Conservation (phyloP, 179 eudicot genomes). For the Nepenthes alata region DNA sequence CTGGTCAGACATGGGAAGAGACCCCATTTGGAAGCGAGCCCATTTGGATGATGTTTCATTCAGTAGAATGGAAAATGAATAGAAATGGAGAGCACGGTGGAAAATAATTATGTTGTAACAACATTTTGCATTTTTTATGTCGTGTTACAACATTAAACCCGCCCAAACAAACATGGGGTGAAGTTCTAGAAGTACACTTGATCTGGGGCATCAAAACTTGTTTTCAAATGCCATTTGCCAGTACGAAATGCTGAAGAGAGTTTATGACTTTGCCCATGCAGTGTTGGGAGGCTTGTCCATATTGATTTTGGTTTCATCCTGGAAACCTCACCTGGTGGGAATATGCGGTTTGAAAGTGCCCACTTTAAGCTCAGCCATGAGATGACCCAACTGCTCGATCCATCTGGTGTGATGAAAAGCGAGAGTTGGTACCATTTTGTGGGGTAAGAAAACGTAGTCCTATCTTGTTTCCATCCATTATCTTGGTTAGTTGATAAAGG, state of each 20-base stretch:
- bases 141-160: too few relatives aligned
- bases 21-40: too few relatives aligned
- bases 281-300: constrained; percentile 92
- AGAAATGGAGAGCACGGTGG: too few relatives aligned
- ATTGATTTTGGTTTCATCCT: constrained; percentile 97
- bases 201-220: too few relatives aligned
- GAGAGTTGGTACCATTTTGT: constrained; percentile 90
- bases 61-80: too few relatives aligned
- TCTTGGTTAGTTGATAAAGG: background rate
- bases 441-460: constrained; percentile 33
- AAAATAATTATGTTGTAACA: too few relatives aligned
- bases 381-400: constrained; percentile 98
- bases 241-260: background rate
- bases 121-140: too few relatives aligned
- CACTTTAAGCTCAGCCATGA: constrained; percentile 98
- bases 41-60: too few relatives aligned
- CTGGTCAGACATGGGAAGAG: too few relatives aligned
- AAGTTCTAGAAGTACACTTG: too few relatives aligned
- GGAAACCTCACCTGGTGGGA: constrained; percentile 97
- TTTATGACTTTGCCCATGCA: constrained; percentile 16
- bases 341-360: constrained; percentile 98
- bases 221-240: too few relatives aligned
- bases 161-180: too few relatives aligned
- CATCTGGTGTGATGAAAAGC: constrained; percentile 94
- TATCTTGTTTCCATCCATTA: background rate